Conservation (phyloP, 2,329 filamentous ascomycete genomes). For the Fusarium keratoplasticum region DNA sequence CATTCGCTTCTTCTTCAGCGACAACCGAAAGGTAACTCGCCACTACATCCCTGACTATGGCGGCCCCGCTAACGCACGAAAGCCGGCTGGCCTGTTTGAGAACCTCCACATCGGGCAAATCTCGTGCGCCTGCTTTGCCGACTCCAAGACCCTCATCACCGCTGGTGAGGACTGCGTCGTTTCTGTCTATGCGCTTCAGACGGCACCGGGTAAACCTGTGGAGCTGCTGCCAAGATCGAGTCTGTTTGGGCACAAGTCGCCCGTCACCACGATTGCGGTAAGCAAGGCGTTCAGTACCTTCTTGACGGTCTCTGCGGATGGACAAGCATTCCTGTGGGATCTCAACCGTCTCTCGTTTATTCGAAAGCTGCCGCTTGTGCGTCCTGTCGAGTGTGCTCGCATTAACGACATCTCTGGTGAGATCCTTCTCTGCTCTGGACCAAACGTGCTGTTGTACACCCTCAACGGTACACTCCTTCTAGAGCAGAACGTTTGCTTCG, state of each 20-base stretch:
- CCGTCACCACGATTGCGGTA: constrained; percentile 84
- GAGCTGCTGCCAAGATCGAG: constrained; percentile 84
- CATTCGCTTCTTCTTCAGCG: constrained; percentile 88
- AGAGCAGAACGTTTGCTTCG: constrained; percentile 81
- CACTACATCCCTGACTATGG: constrained; percentile 2
- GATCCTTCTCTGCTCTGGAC: constrained; percentile 84
- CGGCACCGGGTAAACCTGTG: constrained; percentile 72
- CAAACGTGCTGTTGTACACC: constrained; percentile 81
- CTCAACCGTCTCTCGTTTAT: constrained; percentile 91
- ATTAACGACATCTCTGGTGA: constrained; percentile 95
- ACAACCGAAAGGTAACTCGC: constrained; percentile 75
- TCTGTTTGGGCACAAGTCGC: constrained; percentile 89
- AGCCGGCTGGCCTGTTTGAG: constrained; percentile 87
- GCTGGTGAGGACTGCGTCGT: constrained; percentile 93
- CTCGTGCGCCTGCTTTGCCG: constrained; percentile 84
- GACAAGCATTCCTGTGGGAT: constrained; percentile 91
- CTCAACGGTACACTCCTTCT: constrained; percentile 88
- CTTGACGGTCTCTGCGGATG: constrained; percentile 84
- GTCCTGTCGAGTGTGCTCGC: constrained; percentile 76
- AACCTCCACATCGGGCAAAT: constrained; percentile 94
- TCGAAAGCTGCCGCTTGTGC: constrained; percentile 72
- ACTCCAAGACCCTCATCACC: constrained; percentile 91
- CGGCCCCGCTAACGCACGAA: constrained; percentile 43
- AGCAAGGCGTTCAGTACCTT: constrained; percentile 91
- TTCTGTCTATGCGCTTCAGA: constrained; percentile 81